Evolutionary conservation across 75 land plant species (phyloP), one percentile per base, ranked within the genome.

Genomic region (Cryptomeria japonica): DNA sequence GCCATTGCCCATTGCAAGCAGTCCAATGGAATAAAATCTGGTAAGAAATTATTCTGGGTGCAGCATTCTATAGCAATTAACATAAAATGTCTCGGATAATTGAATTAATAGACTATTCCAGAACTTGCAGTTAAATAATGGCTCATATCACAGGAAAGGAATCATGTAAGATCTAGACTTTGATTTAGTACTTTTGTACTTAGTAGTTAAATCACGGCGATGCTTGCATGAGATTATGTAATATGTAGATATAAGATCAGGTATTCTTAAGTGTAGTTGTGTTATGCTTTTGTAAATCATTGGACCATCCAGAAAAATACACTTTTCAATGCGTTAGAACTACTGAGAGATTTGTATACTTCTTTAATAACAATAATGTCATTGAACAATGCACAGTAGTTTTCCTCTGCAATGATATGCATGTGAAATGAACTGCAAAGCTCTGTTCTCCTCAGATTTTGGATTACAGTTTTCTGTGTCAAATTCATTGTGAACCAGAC

Each of bases 1-100:
- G 98, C 98, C 83, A 96, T 96, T 64, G 97, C 98, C 32, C 95
- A 96, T 72, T 96, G 98, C 90, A 96, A 95, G 90, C 92, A 93
- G 86, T 95, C 96, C 22, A 86, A 89, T 70, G 88, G 88, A 85
- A 64, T 85, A 32, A 42, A 44, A n/a, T 44, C 84, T 46, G 84
- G 84, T 82, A 82, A 82, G 53, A 44, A 44, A 41, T 3, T 28
- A 28, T 82, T 80, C 31, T n/a, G 31, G 28, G 1, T 82, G 34
- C 32, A 46, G 46, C 49, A 44, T 44, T 41, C 77, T 34, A 34
- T 75, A 75, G 47, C 14, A 82, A 82, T 46, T 3, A 34, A 75
- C 37, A 75, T 75, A 34, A 34, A 16, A 75, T 32, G 76, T 0
- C 76, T 31, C 34, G 6, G 15, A 34, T 75, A 25, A 44, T 44